Evolutionary conservation across 2,329 filamentous ascomycete genomes (phyloP).

Genomic region (Dothistroma pini): DNA sequence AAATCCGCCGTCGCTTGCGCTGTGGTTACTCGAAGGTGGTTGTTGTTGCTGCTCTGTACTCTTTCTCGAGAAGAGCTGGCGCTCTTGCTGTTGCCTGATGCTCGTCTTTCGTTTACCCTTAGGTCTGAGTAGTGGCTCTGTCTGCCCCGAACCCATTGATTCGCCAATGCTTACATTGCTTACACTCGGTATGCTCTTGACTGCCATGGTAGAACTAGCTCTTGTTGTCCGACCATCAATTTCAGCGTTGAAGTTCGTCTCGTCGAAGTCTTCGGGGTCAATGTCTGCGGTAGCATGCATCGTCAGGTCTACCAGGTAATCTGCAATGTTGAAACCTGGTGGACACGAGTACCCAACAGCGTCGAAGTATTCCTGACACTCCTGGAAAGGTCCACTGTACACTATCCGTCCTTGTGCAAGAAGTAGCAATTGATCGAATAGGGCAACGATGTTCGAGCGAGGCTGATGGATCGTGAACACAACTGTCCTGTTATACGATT

Average conservation of each 20-base stretch:
- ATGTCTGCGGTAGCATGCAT: conserved; percentile 78
- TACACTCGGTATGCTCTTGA: conserved; percentile 85
- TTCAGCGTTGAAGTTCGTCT: conserved; percentile 52
- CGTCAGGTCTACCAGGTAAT: conserved; percentile 94
- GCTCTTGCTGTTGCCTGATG: conserved; percentile 79
- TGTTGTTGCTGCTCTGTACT: conserved; percentile 51
- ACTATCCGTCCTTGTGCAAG: conserved; percentile 85
- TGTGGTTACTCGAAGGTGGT: conserved; percentile 46
- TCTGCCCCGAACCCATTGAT: conserved; percentile 51
- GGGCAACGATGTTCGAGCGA: conserved; percentile 93
- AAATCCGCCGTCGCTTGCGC: conserved; percentile 52
- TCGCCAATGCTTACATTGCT: conserved; percentile 64
- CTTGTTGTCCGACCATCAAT: conserved; percentile 65
- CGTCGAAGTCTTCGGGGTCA: conserved; percentile 53
- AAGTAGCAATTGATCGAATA: conserved; percentile 92
- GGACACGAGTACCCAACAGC: conserved; percentile 88
- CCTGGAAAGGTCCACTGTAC: conserved; percentile 85
- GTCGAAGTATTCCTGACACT: conserved; percentile 91
- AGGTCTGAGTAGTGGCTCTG: conserved; percentile 53
- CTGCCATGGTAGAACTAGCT: conserved; percentile 79
- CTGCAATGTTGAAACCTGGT: conserved; percentile 96
- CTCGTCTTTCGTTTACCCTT: conserved; percentile 72
- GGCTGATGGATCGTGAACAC: conserved; percentile 99
- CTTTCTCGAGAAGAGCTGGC: conserved; percentile 83
- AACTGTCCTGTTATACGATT: conserved; percentile 94